phyloP scores from a whole-genome alignment of 1,284 basidiomycete genomes.

The Leccinum griseonigrum region DNA sequence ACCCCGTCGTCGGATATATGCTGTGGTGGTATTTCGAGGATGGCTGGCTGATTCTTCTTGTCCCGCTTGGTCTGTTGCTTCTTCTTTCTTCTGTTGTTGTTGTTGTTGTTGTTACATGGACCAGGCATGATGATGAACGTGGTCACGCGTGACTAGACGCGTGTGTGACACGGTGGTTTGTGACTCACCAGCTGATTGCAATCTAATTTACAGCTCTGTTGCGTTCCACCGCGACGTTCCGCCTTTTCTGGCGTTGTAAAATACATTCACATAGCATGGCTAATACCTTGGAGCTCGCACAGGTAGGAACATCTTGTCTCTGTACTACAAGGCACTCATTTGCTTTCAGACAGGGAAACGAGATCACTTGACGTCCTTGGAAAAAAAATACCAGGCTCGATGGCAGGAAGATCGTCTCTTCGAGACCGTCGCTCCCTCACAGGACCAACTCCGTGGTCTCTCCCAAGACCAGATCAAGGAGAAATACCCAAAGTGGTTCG shows the following conservation, averaged over 20 bases:
- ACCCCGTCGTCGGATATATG: conserved; percentile 15
- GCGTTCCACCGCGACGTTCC: conserved; percentile 19
- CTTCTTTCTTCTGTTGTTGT: conserved; percentile 42
- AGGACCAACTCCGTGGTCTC: conserved; percentile 61
- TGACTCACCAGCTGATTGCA: conserved; percentile 27
- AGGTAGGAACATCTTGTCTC: conserved; percentile 35
- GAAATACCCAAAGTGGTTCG: conserved; percentile 95
- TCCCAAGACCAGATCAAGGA: conserved; percentile 62
- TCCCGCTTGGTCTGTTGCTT: conserved; percentile 35
- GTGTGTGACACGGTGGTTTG: conserved; percentile 29
- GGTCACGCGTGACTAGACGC: conserved; percentile 33
- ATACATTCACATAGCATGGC: conserved; percentile 39
- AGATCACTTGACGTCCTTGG: conserved; percentile 81
- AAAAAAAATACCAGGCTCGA: conserved; percentile 79
- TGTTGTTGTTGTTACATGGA: conserved; percentile 41
- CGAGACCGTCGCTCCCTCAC: conserved; percentile 79
- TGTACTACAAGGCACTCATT: conserved; percentile 7
- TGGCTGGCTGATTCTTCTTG: conserved; percentile 22
- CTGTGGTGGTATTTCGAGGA: background rate
- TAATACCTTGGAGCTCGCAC: conserved; percentile 54
- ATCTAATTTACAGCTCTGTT: conserved; percentile 28
- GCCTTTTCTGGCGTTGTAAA: conserved; percentile 35
- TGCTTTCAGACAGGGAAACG: conserved; percentile 81
- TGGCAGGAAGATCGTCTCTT: conserved; percentile 80
- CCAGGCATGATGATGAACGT: conserved; percentile 41